These are phyloP conservation scores for Lichtheimia corymbifera DNA, from an alignment of 371 early-diverging fungal species.

Conservation along the genomic window DNA sequence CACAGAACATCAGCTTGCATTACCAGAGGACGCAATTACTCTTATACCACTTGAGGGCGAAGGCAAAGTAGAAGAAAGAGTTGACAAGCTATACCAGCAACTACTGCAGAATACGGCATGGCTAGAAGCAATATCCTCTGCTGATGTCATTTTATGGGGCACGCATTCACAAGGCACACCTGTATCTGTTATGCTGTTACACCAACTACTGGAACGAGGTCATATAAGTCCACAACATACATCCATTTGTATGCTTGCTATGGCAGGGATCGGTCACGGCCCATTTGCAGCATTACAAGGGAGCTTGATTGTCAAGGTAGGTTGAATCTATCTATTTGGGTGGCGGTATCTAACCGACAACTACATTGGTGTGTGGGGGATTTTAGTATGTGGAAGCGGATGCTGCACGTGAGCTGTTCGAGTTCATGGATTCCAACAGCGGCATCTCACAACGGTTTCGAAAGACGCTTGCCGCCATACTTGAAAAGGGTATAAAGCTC, in stretches of 20 bases:
- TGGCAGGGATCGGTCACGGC: slow-evolving; percentile 92
- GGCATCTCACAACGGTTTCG: slow-evolving; percentile 65
- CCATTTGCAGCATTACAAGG: slow-evolving; percentile 84
- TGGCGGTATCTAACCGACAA: too few relatives aligned
- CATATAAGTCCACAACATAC: slow-evolving; percentile 66
- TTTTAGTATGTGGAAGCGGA: slow-evolving; percentile 83
- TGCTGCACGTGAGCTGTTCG: slow-evolving; percentile 90
- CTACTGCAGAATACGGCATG: slow-evolving; percentile 50
- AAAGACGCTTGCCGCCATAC: slow-evolving; percentile 65
- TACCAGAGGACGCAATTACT: slow-evolving; percentile 61
- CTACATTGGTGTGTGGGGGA: too few relatives aligned
- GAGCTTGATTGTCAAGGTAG: slow-evolving; percentile 70
- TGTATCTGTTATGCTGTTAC: slow-evolving; percentile 76
- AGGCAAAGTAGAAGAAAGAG: slow-evolving; percentile 85
- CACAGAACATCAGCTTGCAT: slow-evolving; percentile 48
- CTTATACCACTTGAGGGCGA: slow-evolving; percentile 87
- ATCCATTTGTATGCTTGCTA: slow-evolving; percentile 76
- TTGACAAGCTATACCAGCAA: slow-evolving; percentile 69
- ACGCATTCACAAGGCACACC: slow-evolving; percentile 94
- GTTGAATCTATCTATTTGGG: not conserved
- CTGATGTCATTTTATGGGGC: slow-evolving; percentile 82
- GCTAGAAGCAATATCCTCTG: slow-evolving; percentile 51
- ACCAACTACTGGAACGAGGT: slow-evolving; percentile 65
- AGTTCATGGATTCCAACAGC: slow-evolving; percentile 80
- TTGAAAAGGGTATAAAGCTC: slow-evolving; percentile 68